Evolutionary conservation across 2,329 filamentous ascomycete species (phyloP).

Genomic region (Phyllosticta ampelicida): DNA sequence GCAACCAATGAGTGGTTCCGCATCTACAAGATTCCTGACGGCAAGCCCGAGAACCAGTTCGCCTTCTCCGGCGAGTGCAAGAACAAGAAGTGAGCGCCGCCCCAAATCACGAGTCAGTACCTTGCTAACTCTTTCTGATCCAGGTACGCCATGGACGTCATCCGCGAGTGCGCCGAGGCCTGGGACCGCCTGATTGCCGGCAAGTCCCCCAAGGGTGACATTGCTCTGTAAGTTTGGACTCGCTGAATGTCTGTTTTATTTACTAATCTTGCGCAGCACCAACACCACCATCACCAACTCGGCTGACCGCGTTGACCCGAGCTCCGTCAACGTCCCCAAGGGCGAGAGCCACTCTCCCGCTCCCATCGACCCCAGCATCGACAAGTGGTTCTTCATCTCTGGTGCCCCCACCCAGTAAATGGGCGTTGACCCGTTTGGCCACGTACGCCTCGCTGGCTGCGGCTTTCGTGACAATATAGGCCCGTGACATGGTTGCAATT

Average conservation of each 20-base stretch:
- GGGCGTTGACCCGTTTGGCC: not conserved
- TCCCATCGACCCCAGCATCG: slow-evolving; percentile 90
- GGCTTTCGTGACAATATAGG: not conserved
- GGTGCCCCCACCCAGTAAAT: slow-evolving; percentile 59
- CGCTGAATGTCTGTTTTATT: slow-evolving; percentile 19
- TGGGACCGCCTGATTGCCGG: slow-evolving; percentile 95
- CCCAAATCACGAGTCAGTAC: slow-evolving; percentile 10
- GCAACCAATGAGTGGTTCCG: slow-evolving; percentile 99
- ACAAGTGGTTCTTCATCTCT: slow-evolving; percentile 99
- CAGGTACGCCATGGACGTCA: slow-evolving; percentile 86
- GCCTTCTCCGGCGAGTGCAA: slow-evolving; percentile 99
- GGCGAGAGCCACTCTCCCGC: slow-evolving; percentile 73
- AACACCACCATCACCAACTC: slow-evolving; percentile 71
- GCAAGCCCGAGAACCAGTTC: slow-evolving; percentile 99
- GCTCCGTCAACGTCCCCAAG: slow-evolving; percentile 64
- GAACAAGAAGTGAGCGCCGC: slow-evolving; percentile 78
- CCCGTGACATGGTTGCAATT: slow-evolving; percentile 6
- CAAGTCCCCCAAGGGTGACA: slow-evolving; percentile 66
- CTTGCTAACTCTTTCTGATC: slow-evolving; percentile 4
- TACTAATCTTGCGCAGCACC: slow-evolving; percentile 45
- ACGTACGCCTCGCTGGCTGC: not conserved
- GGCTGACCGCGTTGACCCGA: slow-evolving; percentile 55
- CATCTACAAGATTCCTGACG: slow-evolving; percentile 99
- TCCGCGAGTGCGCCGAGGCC: slow-evolving; percentile 90
- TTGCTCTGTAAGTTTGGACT: slow-evolving; percentile 60